phyloP scores from a whole-genome alignment of 2,329 filamentous ascomycete species.

The Colletotrichum australisinense region DNA sequence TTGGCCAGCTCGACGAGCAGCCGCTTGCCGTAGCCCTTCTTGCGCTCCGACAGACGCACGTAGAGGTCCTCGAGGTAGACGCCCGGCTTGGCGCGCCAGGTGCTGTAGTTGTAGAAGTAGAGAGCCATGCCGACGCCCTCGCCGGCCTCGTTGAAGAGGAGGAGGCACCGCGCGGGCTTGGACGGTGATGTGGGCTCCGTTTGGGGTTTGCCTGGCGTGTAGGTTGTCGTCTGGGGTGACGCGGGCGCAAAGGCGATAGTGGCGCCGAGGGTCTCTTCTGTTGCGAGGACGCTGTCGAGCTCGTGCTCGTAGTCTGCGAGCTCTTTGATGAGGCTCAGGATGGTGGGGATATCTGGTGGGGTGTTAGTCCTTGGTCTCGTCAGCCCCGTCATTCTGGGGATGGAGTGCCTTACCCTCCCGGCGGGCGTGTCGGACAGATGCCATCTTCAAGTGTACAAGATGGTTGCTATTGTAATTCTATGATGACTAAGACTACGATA shows the following conservation, averaged over 20 bases:
- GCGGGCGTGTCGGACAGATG: constrained; percentile 66
- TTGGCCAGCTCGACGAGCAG: constrained; percentile 82
- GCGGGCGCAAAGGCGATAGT: constrained; percentile 83
- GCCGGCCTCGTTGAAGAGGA: constrained; percentile 66
- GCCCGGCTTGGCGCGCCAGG: constrained; percentile 87
- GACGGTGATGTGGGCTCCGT: constrained; percentile 66
- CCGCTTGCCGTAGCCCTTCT: constrained; percentile 82
- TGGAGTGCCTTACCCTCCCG: constrained; percentile 61
- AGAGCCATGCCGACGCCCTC: constrained; percentile 80
- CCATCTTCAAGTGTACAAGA: constrained; percentile 41
- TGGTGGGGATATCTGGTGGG: constrained; percentile 78
- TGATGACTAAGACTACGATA: not conserved
- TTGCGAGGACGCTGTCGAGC: constrained; percentile 80
- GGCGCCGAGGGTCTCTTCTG: constrained; percentile 74
- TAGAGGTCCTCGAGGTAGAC: constrained; percentile 97
- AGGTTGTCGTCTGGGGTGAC: constrained; percentile 48
- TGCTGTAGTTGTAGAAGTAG: constrained; percentile 96
- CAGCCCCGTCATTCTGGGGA: not conserved
- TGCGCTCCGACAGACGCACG: constrained; percentile 76
- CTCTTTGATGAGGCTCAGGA: constrained; percentile 84
- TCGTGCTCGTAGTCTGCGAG: constrained; percentile 91
- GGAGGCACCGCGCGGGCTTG: constrained; percentile 80
- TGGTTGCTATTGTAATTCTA: not conserved
- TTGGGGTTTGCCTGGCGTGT: constrained; percentile 46
- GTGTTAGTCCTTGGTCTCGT: constrained; percentile 3